Evolutionary conservation across 495 filamentous ascomycete species (phyloP).

Genomic region (Clavariopsis aquatica): DNA sequence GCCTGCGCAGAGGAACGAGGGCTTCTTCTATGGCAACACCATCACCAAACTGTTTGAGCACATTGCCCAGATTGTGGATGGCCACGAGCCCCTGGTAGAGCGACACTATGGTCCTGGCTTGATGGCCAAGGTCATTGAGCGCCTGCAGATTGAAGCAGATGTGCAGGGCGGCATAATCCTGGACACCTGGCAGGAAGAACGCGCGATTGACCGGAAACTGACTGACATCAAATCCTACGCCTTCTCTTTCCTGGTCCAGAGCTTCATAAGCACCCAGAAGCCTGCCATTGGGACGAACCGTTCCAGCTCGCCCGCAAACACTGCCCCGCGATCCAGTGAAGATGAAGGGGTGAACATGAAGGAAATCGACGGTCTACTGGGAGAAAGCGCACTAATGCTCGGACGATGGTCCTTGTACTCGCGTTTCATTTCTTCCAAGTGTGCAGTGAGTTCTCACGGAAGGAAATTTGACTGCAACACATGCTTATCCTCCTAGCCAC

Average conservation of each 20-base stretch:
- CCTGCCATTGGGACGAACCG: slow-evolving; percentile 44
- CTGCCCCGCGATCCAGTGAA: slow-evolving; percentile 59
- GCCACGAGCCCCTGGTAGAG: slow-evolving; percentile 85
- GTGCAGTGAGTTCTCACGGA: slow-evolving; percentile 57
- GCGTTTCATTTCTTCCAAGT: slow-evolving; percentile 84
- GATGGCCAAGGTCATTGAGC: slow-evolving; percentile 95
- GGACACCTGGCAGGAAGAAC: slow-evolving; percentile 92
- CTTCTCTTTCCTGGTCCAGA: slow-evolving; percentile 94
- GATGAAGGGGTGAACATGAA: slow-evolving; percentile 96
- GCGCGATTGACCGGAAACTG: slow-evolving; percentile 76
- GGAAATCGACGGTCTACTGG: slow-evolving; percentile 82
- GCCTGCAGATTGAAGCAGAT: slow-evolving; percentile 90
- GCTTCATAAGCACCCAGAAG: slow-evolving; percentile 72
- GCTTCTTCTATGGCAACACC: slow-evolving; percentile 89
- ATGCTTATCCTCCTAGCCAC: slow-evolving; percentile 38
- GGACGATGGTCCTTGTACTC: slow-evolving; percentile 90
- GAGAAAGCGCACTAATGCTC: slow-evolving; percentile 87
- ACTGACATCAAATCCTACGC: slow-evolving; percentile 96
- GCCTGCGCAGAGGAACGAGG: slow-evolving; percentile 62
- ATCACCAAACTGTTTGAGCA: slow-evolving; percentile 94
- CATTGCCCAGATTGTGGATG: slow-evolving; percentile 92
- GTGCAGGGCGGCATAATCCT: slow-evolving; percentile 96
- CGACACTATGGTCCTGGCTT: slow-evolving; percentile 86
- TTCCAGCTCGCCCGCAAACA: slow-evolving; percentile 65
- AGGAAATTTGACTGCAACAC: slow-evolving; percentile 5